Conservation (phyloP, 202 grass and related monocot species). For the Setaria viridis region DNA sequence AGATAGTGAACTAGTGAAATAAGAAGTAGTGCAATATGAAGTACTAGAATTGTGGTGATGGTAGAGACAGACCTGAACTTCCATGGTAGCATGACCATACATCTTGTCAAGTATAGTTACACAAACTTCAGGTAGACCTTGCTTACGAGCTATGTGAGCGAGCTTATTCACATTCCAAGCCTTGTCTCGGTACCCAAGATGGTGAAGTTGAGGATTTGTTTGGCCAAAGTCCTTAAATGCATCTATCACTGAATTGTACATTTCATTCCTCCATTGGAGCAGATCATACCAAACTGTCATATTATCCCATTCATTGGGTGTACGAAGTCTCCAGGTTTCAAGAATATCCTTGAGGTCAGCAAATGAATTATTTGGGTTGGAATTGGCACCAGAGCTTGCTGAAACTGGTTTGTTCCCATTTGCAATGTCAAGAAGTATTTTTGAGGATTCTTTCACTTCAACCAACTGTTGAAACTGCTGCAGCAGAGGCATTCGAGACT, state of each 20-base stretch:
- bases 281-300: conserved; percentile 99
- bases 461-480: conserved; percentile 99
- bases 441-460: conserved; percentile 96
- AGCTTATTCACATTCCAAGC: conserved; percentile 99
- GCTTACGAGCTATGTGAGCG: conserved; percentile 93
- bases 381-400: conserved; percentile 81
- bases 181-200: conserved; percentile 97
- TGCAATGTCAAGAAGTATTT: conserved; percentile 92
- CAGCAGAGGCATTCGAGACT: conserved; percentile 88
- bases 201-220: conserved; percentile 97
- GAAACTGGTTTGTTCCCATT: conserved; percentile 96
- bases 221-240: conserved; percentile 93
- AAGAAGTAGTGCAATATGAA: conserved; percentile 24
- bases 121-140: conserved; percentile 98
- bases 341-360: conserved; percentile 99
- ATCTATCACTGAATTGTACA: conserved; percentile 99
- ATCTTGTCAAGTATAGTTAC: conserved; percentile 98
- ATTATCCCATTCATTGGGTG: conserved; percentile 97
- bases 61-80: conserved; percentile 83
- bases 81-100: conserved; percentile 99
- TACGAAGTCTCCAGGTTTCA: conserved; percentile 96
- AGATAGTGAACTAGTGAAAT: conserved; percentile 17
- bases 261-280: conserved; percentile 99
- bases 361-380: conserved; percentile 76
- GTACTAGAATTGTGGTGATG: conserved; percentile 21